Base-by-base conservation (phyloP, 2,329 filamentous ascomycete genomes). In the Monosporascus ibericus region DNA sequence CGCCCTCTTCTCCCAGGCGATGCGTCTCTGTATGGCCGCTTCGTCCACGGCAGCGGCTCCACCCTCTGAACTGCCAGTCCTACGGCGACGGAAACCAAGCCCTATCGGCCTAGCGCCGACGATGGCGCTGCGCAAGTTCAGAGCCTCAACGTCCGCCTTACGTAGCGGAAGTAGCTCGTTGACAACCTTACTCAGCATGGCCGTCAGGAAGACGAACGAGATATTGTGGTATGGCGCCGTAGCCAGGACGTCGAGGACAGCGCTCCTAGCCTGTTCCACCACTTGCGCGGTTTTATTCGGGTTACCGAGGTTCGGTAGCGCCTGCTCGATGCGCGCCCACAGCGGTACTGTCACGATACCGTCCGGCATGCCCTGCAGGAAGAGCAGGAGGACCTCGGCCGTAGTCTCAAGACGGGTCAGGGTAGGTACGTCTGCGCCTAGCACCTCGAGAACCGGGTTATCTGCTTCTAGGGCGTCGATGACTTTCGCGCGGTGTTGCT, bases 131-230 rank as follows among this genome's bases (percentile, higher is more conserved):
- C 60, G 53, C 15, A 59, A 44, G 54, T 59, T 56, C 55, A 76
- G 47, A 39, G 63, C 55, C 54, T 75, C 62, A 47, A 70, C 48
- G 48, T 74, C 71, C 0, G 66, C 64, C 18, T 69, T 70, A 14
- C 61, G 70, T 1, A 77, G 59, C 24, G 60, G 77, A 40, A 64
- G 67, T 6, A 84, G 67, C 51, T 84, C 80, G 1, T 71, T 66
- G 2, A 76, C 72, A 1, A 81, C 70, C 4, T 76, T 74, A 2
- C 76, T 71, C 1, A 96, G 76, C 70, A 91, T 92, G 8, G 88
- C 85, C 0, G 87, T 90, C 17, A 96, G 73, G 58, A 96, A 91
- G 2, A 95, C 88, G 63, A 96, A 95, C 0, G 88, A 87, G 51
- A 96, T 92, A 65, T 90, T 94, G 70, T 95, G 87, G 48, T 86